Percentiles rank a stretch among this genome's conserved stretches.
phyloP scores from a whole-genome alignment of 176 grass and related monocot species.

The Puya raimondii region DNA sequence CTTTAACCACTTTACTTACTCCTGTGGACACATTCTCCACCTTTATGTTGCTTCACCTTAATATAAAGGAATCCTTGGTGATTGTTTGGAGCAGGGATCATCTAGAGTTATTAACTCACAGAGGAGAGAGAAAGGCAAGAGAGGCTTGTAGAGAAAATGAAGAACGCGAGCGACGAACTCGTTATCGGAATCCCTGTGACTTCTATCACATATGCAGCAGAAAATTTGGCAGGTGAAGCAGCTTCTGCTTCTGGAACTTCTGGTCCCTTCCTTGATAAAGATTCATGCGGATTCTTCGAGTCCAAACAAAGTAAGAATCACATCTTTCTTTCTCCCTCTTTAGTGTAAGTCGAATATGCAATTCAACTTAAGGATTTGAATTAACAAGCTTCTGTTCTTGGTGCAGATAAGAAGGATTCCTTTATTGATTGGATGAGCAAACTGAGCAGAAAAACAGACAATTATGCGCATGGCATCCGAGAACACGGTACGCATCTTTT shows the following conservation, averaged over 20 bases:
- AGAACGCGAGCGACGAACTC: conserved; percentile 33
- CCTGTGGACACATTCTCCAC: not conserved
- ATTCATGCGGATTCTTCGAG: conserved; percentile 8
- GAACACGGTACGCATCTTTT: conserved; percentile 35
- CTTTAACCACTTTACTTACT: not conserved
- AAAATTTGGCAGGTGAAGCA: conserved; percentile 15
- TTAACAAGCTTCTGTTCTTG: too few species aligned
- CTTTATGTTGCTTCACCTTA: conserved; percentile 21
- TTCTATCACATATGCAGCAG: conserved; percentile 31
- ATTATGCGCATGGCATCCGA: conserved; percentile 43
- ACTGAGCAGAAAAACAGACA: conserved; percentile 36
- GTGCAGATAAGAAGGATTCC: conserved; percentile 33
- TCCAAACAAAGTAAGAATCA: conserved; percentile 38
- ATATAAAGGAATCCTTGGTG: conserved; percentile 16
- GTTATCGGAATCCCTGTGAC: conserved; percentile 45
- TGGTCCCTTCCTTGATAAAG: not conserved
- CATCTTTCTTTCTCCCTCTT: conserved; percentile 3
- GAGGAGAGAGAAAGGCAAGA: conserved; percentile 4
- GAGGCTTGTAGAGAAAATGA: conserved; percentile 22
- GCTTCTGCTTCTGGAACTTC: conserved; percentile 9
- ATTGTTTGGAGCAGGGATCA: conserved; percentile 21
- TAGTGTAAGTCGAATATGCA: not conserved
- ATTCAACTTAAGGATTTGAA: too few species aligned
- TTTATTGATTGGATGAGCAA: conserved; percentile 35
- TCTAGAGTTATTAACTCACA: conserved; percentile 12